Conservation (phyloP, 306 rosid genomes). For the Abrus precatorius region DNA sequence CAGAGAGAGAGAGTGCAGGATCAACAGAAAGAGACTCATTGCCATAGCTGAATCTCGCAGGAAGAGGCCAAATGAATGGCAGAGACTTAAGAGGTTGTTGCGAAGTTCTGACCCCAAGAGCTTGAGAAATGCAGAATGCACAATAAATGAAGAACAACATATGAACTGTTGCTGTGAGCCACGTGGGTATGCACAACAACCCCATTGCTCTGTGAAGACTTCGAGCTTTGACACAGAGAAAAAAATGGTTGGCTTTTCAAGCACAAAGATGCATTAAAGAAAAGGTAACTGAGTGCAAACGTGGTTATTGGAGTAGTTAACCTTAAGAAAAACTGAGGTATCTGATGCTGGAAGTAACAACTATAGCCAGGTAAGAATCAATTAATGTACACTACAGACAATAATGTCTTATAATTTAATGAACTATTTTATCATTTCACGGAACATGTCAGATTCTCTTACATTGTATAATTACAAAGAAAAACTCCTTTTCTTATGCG, state of each 20-base stretch:
- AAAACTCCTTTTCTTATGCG: not conserved
- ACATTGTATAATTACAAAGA: not conserved
- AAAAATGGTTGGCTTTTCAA: not conserved
- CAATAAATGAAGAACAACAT: slow-evolving; percentile 42
- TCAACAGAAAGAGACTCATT: slow-evolving; percentile 71
- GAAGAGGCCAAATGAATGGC: slow-evolving; percentile 91
- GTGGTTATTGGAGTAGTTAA: not conserved
- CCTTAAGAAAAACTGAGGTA: not conserved
- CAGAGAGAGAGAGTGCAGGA: slow-evolving; percentile 71
- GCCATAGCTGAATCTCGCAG: slow-evolving; percentile 73
- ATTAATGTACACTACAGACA: slow-evolving; percentile 20
- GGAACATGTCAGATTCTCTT: not conserved
- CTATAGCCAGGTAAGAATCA: slow-evolving; percentile 1
- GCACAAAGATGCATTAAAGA: not conserved
- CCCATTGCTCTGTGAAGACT: slow-evolving; percentile 40
- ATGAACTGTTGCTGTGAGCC: not conserved
- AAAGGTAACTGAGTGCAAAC: not conserved
- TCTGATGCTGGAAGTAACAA: slow-evolving; percentile 31
- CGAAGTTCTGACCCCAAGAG: slow-evolving; percentile 29
- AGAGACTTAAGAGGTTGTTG: slow-evolving; percentile 47
- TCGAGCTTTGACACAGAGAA: not conserved
- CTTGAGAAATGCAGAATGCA: slow-evolving; percentile 44
- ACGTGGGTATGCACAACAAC: slow-evolving; percentile 23
- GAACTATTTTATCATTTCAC: not conserved
- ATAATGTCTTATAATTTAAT: not conserved